Conservation (phyloP, 2,329 filamentous ascomycete species). For the Botrytis sinoallii region DNA sequence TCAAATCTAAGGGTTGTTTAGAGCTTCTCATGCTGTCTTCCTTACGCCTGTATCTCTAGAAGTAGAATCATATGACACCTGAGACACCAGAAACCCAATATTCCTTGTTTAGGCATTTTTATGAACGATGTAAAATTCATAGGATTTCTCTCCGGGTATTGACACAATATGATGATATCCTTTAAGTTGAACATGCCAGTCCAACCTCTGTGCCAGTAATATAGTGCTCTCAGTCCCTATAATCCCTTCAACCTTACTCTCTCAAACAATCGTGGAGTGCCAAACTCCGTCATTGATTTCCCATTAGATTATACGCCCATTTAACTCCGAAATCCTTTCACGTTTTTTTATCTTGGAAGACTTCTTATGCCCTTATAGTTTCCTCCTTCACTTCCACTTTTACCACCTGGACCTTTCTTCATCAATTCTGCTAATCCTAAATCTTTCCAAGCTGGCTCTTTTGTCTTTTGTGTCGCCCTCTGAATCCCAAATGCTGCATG, state of each 20-base stretch:
- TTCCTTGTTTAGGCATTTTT: background rate
- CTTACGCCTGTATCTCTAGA: background rate
- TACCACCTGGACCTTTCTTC: constrained; percentile 50
- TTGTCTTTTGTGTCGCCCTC: constrained; percentile 68
- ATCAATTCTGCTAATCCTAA: constrained; percentile 70
- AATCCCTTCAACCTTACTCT: background rate
- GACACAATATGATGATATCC: background rate
- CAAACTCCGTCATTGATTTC: background rate
- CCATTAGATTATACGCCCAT: background rate
- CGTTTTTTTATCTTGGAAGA: constrained; percentile 27
- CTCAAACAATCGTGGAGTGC: background rate
- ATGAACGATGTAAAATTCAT: background rate
- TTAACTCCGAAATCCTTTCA: background rate
- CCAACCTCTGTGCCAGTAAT: background rate
- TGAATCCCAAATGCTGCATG: constrained; percentile 85
- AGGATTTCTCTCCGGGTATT: background rate
- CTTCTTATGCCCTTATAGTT: constrained; percentile 23
- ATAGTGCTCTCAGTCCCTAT: background rate
- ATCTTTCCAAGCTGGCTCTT: constrained; percentile 76
- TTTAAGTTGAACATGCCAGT: background rate
- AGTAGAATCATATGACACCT: no score
- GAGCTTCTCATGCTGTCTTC: background rate
- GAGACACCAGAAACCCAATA: background rate
- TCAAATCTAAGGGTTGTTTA: background rate
- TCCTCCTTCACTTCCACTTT: constrained; percentile 16